Evolutionary conservation across 371 early-diverging fungal genomes (phyloP).

Genomic region (Apophysomyces variabilis): DNA sequence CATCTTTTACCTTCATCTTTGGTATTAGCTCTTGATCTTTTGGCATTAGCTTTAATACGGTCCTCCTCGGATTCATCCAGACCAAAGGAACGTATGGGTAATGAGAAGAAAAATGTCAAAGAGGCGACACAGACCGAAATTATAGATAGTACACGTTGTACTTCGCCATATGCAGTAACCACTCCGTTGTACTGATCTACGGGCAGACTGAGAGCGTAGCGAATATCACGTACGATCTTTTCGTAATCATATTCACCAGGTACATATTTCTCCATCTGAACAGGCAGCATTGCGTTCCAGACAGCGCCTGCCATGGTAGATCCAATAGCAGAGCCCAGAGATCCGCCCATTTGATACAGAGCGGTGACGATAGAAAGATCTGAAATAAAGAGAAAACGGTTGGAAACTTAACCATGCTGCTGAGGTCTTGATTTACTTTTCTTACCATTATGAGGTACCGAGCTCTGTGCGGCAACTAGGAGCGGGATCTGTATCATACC

Average conservation of each 20-base stretch:
- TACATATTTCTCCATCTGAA: slow-evolving; percentile 30
- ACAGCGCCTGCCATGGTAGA: slow-evolving; percentile 43
- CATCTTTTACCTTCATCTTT: background rate
- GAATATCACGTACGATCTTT: slow-evolving; percentile 31
- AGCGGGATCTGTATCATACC: slow-evolving; percentile 39
- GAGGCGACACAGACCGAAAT: slow-evolving; percentile 33
- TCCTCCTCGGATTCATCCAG: slow-evolving; percentile 20
- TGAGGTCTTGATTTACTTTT: no score
- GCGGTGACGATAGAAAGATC: slow-evolving; percentile 46
- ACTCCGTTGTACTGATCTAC: slow-evolving; percentile 36
- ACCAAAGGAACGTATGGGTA: slow-evolving; percentile 40
- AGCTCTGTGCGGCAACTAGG: slow-evolving; percentile 43
- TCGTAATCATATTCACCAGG: slow-evolving; percentile 41
- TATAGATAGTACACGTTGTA: slow-evolving; percentile 35
- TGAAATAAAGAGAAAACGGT: background rate
- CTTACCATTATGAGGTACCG: slow-evolving; percentile 40
- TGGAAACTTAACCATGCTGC: background rate
- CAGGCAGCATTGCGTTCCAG: slow-evolving; percentile 44
- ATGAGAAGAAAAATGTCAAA: slow-evolving; percentile 30
- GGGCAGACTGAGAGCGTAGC: slow-evolving; percentile 31
- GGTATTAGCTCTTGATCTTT: background rate
- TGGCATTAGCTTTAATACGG: slow-evolving; percentile 1
- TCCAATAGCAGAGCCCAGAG: slow-evolving; percentile 38
- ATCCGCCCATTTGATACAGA: slow-evolving; percentile 38
- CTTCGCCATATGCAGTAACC: slow-evolving; percentile 32